A percentile compares a stretch with the other conserved stretches of the same genome.
Evolutionary conservation across 257 asterid species (phyloP).

Genomic region (Solanum boliviense): DNA sequence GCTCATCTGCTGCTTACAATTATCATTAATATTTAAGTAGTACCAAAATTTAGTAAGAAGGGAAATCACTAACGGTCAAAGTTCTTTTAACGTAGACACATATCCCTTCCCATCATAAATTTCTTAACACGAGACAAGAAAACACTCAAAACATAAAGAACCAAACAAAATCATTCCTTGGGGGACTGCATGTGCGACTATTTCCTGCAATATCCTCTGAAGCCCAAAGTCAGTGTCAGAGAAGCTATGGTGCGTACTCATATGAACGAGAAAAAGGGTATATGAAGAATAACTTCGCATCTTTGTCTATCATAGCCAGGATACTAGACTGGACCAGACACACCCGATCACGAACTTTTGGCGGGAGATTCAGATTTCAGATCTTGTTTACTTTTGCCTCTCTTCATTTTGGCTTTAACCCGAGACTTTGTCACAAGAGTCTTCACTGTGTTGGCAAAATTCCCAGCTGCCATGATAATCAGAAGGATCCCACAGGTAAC

Average conservation of each 20-base stretch:
- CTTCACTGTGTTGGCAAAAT: conserved; percentile 82
- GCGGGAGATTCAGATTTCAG: conserved; percentile 33
- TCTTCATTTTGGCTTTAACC: conserved; percentile 79
- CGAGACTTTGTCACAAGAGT: conserved; percentile 72
- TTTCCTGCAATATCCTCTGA: neutral
- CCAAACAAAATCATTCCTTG: neutral
- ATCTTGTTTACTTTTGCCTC: conserved; percentile 66
- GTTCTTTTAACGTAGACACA: neutral
- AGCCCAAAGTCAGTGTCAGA: neutral
- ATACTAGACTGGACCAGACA: neutral
- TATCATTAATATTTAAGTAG: neutral
- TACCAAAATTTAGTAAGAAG: neutral
- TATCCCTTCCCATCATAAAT: neutral
- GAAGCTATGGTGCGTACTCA: neutral
- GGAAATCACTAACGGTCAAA: neutral
- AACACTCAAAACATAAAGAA: neutral
- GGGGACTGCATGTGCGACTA: neutral
- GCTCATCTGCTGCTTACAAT: neutral
- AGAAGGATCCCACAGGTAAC: conserved; percentile 83
- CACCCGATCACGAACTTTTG: conserved; percentile 18
- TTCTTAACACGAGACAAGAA: neutral
- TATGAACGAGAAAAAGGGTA: neutral
- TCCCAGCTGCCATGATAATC: conserved; percentile 89
- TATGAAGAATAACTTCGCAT: neutral
- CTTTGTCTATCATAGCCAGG: conserved; percentile 8